Base-by-base conservation (phyloP, 225 moss, liverwort and hornwort species). In the Asterella californica region DNA sequence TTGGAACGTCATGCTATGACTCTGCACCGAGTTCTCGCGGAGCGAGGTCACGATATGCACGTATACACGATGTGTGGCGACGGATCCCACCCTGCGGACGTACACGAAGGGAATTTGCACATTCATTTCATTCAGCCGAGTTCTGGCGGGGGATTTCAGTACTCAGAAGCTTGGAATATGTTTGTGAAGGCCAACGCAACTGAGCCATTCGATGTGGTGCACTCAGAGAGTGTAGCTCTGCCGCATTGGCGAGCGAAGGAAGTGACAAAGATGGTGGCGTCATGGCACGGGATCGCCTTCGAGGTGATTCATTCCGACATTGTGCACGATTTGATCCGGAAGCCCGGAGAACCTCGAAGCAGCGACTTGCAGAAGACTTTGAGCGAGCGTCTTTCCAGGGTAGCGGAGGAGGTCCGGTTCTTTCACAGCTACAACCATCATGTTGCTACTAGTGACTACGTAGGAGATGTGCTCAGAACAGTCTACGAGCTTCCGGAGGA, bases 1-100 rank as follows among this genome's bases (percentile, higher is more conserved):
- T 75, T 99, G 79, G 99, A 99, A 88, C 88, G 99, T 42, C 99
- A 99, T 79, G 99, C 99, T 33, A 95, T 99, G 93, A 99, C 99
- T 15, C 76, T 99, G 79, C 99, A 99, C 78, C 81, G 93, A 19
- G 95, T 86, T 61, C 83, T 99, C 59, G 99, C 95, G 10, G 88
- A 93, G 47, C 91, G 99, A 42, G 99, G 99, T 6, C 99, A 99
- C 60, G 84, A 72, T 32, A 90, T 95, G 37, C 95, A 99, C 81
- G 99, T 93, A 5, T 95, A 84, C 78, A 99, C 99, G 47, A 84
- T 90, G 82, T 89, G 90, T 37, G 91, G 89, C 47, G 82, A 83
- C 74, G 88, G 86, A 52, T 81, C 74, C 6, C 82, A 38, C 30
- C 81, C 87, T 15, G 87, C 91, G 59, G 90, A 86, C 54, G 75